Conservation (phyloP, 805 yeast species). For the Saturnispora gosingensis region DNA sequence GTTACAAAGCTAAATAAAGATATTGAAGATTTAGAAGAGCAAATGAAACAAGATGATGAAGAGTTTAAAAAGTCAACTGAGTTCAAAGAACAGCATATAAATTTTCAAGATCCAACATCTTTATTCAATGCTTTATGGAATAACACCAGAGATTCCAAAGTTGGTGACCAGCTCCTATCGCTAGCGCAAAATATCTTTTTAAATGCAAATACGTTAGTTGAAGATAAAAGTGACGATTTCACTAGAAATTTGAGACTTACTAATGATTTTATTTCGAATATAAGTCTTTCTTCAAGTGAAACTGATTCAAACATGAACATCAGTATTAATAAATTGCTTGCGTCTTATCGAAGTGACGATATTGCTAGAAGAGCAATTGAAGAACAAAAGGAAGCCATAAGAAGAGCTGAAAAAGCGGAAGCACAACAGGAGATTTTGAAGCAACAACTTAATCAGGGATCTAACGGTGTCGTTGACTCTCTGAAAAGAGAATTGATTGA, state of each 20-base stretch:
- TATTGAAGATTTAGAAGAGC: conserved; percentile 31
- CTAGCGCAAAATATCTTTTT: conserved; percentile 59
- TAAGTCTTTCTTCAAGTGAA: conserved; percentile 42
- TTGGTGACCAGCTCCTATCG: conserved; percentile 49
- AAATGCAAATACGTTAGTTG: conserved; percentile 31
- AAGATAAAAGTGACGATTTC: conserved; percentile 31
- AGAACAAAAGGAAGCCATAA: conserved; percentile 34
- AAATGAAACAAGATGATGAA: conserved; percentile 34
- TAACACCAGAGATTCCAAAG: conserved; percentile 47
- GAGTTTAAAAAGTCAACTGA: conserved; percentile 31
- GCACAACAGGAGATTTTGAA: conserved; percentile 32
- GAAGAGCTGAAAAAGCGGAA: conserved; percentile 32
- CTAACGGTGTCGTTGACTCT: conserved; percentile 59
- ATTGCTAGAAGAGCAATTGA: conserved; percentile 63
- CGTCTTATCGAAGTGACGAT: conserved; percentile 76
- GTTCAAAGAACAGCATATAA: conserved; percentile 35
- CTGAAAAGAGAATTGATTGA: conserved; percentile 55
- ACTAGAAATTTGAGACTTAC: conserved; percentile 45
- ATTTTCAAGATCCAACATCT: conserved; percentile 66
- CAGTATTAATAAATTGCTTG: conserved; percentile 63
- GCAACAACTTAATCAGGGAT: conserved; percentile 42
- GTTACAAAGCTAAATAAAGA: conserved; percentile 36
- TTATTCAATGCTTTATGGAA: conserved; percentile 51
- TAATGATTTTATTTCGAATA: conserved; percentile 46
- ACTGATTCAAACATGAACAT: conserved; percentile 63